These are phyloP conservation scores for Elongisporangium anandrum DNA, from an alignment of 352 stramenopile genomes.

Conservation along the genomic window DNA sequence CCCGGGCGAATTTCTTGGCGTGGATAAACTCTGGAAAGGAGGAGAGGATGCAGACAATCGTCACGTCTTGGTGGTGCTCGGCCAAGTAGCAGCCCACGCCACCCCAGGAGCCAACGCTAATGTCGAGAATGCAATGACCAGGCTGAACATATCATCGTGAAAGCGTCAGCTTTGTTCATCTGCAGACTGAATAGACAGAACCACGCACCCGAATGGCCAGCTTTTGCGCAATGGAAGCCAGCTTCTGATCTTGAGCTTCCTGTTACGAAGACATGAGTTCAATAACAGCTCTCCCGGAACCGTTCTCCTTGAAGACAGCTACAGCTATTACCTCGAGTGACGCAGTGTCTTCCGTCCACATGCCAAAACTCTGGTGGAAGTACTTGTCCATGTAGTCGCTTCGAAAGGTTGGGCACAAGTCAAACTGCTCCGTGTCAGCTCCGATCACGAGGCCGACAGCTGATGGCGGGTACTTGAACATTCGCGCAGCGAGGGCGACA, in stretches of 20 bases:
- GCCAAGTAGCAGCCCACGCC: constrained; percentile 74
- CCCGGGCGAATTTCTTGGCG: constrained; percentile 52
- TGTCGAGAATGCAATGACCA: constrained; percentile 67
- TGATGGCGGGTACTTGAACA: constrained; percentile 77
- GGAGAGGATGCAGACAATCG: constrained; percentile 49
- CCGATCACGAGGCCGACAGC: constrained; percentile 66
- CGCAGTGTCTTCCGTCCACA: constrained; percentile 48
- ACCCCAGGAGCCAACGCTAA: constrained; percentile 80
- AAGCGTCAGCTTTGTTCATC: background rate
- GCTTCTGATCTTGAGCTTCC: constrained; percentile 65
- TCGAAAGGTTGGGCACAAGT: constrained; percentile 66
- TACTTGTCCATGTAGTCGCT: constrained; percentile 74
- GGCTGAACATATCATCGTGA: constrained; percentile 16
- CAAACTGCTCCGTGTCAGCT: constrained; percentile 68
- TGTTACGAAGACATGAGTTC: constrained; percentile 8
- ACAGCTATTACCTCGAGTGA: constrained; percentile 28
- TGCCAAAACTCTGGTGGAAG: constrained; percentile 69
- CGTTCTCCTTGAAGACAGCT: too few relatives aligned
- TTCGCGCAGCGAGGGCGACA: constrained; percentile 58
- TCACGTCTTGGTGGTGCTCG: constrained; percentile 36
- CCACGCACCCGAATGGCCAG: constrained; percentile 50
- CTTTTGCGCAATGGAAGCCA: constrained; percentile 53
- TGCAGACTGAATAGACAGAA: background rate
- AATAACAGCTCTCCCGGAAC: background rate
- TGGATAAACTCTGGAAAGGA: constrained; percentile 54